Evolutionary conservation across 805 yeast species (phyloP).

Genomic region (Lachancea meyersii): DNA sequence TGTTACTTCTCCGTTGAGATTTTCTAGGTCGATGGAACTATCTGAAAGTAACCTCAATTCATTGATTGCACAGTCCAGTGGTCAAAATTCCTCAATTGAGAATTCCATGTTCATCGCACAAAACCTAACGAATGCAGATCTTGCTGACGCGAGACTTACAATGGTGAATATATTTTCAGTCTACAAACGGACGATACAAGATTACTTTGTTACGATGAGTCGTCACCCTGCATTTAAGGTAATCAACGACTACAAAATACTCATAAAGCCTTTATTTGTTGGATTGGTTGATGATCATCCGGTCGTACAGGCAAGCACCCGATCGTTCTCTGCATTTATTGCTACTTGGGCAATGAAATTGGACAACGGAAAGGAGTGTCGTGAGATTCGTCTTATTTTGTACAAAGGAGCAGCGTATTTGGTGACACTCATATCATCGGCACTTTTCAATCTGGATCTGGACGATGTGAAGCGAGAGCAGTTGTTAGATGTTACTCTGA

Average conservation of each 20-base stretch:
- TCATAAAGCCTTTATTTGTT: constrained; percentile 36
- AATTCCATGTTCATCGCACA: background rate
- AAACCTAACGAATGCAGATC: constrained; percentile 11
- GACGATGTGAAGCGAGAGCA: constrained; percentile 31
- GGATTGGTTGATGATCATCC: constrained; percentile 36
- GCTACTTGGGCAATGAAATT: constrained; percentile 29
- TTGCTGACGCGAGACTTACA: constrained; percentile 23
- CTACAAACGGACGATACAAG: constrained; percentile 24
- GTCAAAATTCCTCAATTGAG: background rate
- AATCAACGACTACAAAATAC: constrained; percentile 23
- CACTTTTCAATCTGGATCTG: constrained; percentile 28
- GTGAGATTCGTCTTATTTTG: constrained; percentile 31
- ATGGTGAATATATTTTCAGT: constrained; percentile 30
- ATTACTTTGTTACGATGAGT: constrained; percentile 23
- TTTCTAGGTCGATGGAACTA: constrained; percentile 7
- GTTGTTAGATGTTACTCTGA: constrained; percentile 36
- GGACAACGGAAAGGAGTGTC: constrained; percentile 21
- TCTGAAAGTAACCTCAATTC: constrained; percentile 9
- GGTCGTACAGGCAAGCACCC: constrained; percentile 33
- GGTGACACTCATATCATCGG: constrained; percentile 35
- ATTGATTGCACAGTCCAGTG: background rate
- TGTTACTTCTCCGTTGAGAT: constrained; percentile 7
- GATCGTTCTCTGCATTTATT: constrained; percentile 33
- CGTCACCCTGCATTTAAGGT: constrained; percentile 14
- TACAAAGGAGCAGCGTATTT: constrained; percentile 29